Base-by-base conservation (phyloP, 1,284 basidiomycete species). In the Leccinum subrobustum region DNA sequence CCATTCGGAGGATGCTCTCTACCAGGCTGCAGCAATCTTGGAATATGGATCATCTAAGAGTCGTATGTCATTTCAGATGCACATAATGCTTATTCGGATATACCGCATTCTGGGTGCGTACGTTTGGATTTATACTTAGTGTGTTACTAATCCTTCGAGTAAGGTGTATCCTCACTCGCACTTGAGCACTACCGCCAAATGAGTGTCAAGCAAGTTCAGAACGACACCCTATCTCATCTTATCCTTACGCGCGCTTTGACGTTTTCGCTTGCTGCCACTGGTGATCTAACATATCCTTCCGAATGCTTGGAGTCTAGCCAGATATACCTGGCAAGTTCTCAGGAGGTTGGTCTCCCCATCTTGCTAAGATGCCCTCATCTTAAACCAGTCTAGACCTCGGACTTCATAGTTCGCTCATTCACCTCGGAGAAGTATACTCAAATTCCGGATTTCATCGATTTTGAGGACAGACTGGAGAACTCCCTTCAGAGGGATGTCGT, bases 171-270 rank as follows among this genome's bases (percentile, higher is more conserved):
- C 1, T 83, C 85, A 5, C 74, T 86, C 57, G 87, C 89, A 1
- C 67, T 93, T 63, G 86, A 91, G 58, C 91, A 94, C 67, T 95
- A 92, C 71, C 84, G 86, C 44, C 76, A 78, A 23, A 81, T 95
- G 77, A 83, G 86, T 60, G 78, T 92, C 64, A 94, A 93, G 73
- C 88, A 92, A 67, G 82, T 95, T 27, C 93, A 95, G 72, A 83
- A 87, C 61, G 93, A 95, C 68, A 95, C 93, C 0, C 79, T 95
- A 6, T 91, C 91, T 4, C 91, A 95, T 70, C 83, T 92, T 60
- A 75, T 92, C 52, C 80, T 93, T 37, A 85, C 90, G 18, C 83
- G 93, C 29, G 82, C 86, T n/a, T 85, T 87, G n/a, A 89, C 85
- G 1, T 95, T 92, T 76, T 91, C 89, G 2, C 75, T 89, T 47